Base-by-base conservation (phyloP, 495 filamentous ascomycete genomes). In the Penicillium angulare region DNA sequence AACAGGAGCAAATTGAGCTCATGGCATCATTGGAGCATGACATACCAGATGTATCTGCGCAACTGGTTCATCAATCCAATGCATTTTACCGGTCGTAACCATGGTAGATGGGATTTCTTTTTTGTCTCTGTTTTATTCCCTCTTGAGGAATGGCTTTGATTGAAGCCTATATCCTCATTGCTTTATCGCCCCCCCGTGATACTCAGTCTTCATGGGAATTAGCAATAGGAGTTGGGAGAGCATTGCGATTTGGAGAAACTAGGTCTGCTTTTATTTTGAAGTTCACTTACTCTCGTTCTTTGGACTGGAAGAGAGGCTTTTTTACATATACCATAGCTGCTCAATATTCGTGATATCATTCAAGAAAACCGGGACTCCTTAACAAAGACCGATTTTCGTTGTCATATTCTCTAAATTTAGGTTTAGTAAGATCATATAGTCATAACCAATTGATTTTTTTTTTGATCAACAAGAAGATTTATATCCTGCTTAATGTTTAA, bases 1-100 rank as follows among this genome's bases (percentile, higher is more conserved):
- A 86, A 46, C 77, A 86, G 59, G 83, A 88, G 63, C 86, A 89
- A 64, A 65, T 83, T 34, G 83, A 89, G 68, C 66, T 90, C 43
- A 83, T 88, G 82, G 74, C 79, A 24, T 78, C 80, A 31, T 64
- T 88, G 20, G 84, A 86, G 55, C 76, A 79, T 24, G 74, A 86
- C 54, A 85, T 86, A 20, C 73, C 73, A 2, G 73, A 77, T 52
- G 73, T 77, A 3, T 75, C 73, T 16, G 60, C 66, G 1, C 67
- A 74, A 35, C 55, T 74, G 42, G 74, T 84, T 61, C 77, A 67
- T 21, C 82, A 85, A 49, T 84, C 85, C 48, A 76, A 83, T 52
- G 77, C 75, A 15, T 84, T 80, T 47, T 75, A 87, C 55, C 82
- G 77, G 57, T 67, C 70, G 42, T 74, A 46, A 67, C n/a, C 8